A percentile compares a stretch with the other conserved stretches of the same genome.
phyloP scores from a whole-genome alignment of 768 basidiomycete genomes.

The Kwoniella mangroviensis region DNA sequence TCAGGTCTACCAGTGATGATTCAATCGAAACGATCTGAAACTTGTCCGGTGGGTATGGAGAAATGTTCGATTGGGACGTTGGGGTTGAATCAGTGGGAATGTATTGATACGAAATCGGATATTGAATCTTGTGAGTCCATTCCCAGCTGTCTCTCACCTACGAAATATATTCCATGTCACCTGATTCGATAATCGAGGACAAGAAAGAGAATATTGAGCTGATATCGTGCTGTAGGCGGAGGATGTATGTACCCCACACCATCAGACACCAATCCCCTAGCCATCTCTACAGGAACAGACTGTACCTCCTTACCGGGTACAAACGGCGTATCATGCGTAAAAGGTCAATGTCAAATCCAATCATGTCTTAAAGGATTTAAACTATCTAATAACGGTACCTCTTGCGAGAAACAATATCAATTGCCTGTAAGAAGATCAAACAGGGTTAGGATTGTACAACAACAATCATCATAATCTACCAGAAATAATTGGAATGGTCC shows the following conservation, averaged over 20 bases:
- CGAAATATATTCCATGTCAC: too few species aligned
- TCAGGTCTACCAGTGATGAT: constrained; percentile 25
- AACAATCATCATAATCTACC: background rate
- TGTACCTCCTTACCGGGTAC: constrained; percentile 46
- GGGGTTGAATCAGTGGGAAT: constrained; percentile 31
- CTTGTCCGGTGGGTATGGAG: constrained; percentile 19
- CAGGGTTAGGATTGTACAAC: background rate
- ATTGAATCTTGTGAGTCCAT: constrained; percentile 46
- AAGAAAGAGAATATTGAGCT: background rate
- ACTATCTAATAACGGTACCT: constrained; percentile 12
- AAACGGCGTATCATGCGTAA: constrained; percentile 36
- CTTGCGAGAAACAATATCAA: constrained; percentile 14
- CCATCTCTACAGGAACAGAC: constrained; percentile 33
- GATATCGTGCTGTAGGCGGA: constrained; percentile 31
- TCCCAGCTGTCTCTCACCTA: background rate
- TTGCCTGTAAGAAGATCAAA: background rate
- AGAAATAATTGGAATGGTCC: too few species aligned
- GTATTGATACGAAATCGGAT: constrained; percentile 39
- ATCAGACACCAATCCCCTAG: constrained; percentile 8
- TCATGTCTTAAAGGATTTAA: constrained; percentile 24
- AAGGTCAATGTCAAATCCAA: constrained; percentile 36
- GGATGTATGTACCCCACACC: constrained; percentile 41
- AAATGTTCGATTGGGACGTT: constrained; percentile 19
- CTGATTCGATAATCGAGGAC: background rate
- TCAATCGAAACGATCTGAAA: constrained; percentile 7